Base-by-base conservation (phyloP, 2,329 filamentous ascomycete species). In the Juglanconis juglandina region DNA sequence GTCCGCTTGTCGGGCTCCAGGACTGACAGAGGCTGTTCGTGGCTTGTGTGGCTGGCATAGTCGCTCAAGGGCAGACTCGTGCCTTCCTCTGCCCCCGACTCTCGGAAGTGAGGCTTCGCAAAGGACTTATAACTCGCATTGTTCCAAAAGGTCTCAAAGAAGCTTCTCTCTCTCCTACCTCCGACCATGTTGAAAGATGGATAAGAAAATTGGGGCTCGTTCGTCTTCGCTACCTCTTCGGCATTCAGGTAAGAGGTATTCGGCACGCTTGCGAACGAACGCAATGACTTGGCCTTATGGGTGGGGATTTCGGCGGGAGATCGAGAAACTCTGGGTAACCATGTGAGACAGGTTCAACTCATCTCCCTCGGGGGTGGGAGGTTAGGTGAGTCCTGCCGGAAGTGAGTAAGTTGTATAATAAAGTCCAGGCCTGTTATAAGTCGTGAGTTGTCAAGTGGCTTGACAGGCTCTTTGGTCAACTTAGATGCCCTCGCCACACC, bases 1-100 rank as follows among this genome's bases (percentile, higher is more conserved):
- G 69, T 55, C 44, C 57, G 48, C 46, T 49, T 59, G 51, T 59
- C 51, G 34, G 44, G 35, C 13, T 42, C 41, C 10, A 34, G 30
- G 42, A 35, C 32, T 34, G 37, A 33, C 35, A 35, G 17, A 42
- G 4, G 57, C 35, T 7, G 42, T 42, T 47, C 53, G 46, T 14
- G 41, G 50, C 17, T 59, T 42, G 30, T 13, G 17, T 13, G 57
- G 47, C 7, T 54, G 33, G 57, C 42, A 11, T 50, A 53, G 32
- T 35, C 48, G 44, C 51, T 59, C 44, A 50, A 53, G 14, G 57
- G 57, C 5, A 59, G 51, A 33, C 51, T 51, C 37, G 52, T 34
- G 5, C 5, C 7, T 33, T 24, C 53, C 33, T 60, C 53, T 13
- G 41, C 53, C 5, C 34, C 49, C 7, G 58, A 37, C 47, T 60